phyloP scores from a whole-genome alignment of 345 rosid genomes.

The Hibiscus syriacus region DNA sequence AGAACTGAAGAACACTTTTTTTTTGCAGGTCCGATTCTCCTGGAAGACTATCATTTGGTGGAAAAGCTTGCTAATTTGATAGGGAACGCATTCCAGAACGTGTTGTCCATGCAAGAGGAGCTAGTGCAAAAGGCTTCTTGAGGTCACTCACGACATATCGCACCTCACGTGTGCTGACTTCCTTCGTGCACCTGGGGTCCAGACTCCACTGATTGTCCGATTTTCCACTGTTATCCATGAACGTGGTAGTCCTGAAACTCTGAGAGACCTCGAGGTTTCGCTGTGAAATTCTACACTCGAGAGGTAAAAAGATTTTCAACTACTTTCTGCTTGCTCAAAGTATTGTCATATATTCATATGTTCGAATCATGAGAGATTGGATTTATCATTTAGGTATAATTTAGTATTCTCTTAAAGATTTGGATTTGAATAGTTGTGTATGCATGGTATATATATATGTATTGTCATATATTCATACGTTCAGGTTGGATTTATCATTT shows the following conservation, averaged over 20 bases:
- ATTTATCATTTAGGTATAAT: too few species aligned
- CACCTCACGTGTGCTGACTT: conserved; percentile 81
- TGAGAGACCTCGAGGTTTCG: conserved; percentile 94
- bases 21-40: conserved; percentile 74
- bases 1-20: neutral
- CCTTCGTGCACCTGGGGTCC: conserved; percentile 89
- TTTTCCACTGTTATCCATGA: conserved; percentile 99
- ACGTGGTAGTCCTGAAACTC: conserved; percentile 96
- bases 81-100: conserved; percentile 96
- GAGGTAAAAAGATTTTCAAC: conserved; percentile 36
- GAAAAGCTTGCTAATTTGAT: conserved; percentile 88
- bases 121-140: conserved; percentile 98
- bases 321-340: too few species aligned
- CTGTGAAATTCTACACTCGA: conserved; percentile 94
- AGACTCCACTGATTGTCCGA: conserved; percentile 89
- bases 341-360: neutral
- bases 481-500: too few species aligned
- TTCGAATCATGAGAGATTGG: too few species aligned
- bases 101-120: conserved; percentile 98
- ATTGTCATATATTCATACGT: too few species aligned
- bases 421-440: too few species aligned
- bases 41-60: conserved; percentile 93
- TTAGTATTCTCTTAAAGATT: too few species aligned
- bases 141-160: conserved; percentile 84
- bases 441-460: too few species aligned